Evolutionary conservation across 768 basidiomycete genomes (phyloP).

Genomic region (Fomitopsis serialis): DNA sequence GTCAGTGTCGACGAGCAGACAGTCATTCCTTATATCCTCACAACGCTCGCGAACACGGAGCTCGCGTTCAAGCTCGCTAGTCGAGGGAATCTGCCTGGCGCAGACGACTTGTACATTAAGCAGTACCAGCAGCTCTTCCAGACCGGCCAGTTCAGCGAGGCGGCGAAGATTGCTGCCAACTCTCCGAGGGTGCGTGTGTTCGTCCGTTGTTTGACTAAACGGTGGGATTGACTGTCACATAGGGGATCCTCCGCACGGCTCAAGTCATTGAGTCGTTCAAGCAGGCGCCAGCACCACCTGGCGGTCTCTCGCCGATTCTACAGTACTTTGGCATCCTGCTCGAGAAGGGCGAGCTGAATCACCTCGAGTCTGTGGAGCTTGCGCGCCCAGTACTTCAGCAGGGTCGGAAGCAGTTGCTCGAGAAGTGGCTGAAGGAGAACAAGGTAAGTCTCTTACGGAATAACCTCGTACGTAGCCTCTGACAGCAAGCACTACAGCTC

Average conservation of each 20-base stretch:
- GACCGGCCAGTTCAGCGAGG: constrained; percentile 84
- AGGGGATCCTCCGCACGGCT: constrained; percentile 93
- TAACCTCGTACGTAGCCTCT: not conserved
- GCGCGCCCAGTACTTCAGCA: constrained; percentile 95
- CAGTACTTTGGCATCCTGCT: constrained; percentile 99
- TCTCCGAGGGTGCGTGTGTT: constrained; percentile 66
- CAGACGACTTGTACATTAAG: constrained; percentile 92
- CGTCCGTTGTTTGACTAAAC: not conserved
- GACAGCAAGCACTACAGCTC: constrained; percentile 43
- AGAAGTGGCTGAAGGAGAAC: constrained; percentile 99
- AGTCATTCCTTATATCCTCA: constrained; percentile 91
- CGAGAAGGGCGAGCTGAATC: constrained; percentile 97
- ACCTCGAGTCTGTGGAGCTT: constrained; percentile 90
- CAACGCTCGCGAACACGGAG: constrained; percentile 92
- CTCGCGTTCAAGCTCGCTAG: constrained; percentile 98
- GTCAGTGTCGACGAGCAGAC: constrained; percentile 97
- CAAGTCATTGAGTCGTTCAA: constrained; percentile 98
- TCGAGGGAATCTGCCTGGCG: constrained; percentile 93
- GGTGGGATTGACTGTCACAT: not conserved
- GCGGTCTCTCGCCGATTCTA: constrained; percentile 89
- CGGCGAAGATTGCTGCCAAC: constrained; percentile 96
- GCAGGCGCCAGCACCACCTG: constrained; percentile 83
- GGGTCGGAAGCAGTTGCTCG: constrained; percentile 91
- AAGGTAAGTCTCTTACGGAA: constrained; percentile 50
- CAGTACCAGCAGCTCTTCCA: constrained; percentile 92